A percentile compares a stretch with the other conserved stretches of the same genome.
phyloP scores from a whole-genome alignment of 805 yeast genomes.

The Ogataea paradorogensis region DNA sequence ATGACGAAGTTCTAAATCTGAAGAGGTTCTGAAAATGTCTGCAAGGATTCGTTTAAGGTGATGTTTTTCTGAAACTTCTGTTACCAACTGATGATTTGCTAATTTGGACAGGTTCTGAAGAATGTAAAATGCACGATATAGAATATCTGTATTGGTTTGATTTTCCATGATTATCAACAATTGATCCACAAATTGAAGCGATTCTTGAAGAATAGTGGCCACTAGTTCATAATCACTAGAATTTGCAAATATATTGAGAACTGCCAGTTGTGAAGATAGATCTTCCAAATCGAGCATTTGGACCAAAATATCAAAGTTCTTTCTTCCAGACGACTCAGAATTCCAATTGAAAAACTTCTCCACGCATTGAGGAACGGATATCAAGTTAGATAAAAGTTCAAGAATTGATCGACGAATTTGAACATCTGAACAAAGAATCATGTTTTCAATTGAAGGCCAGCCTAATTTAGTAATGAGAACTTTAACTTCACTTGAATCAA shows the following conservation, averaged over 20 bases:
- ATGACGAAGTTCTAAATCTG: constrained; percentile 12
- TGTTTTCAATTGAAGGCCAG: constrained; percentile 36
- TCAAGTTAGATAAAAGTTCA: constrained; percentile 48
- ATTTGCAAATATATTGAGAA: constrained; percentile 33
- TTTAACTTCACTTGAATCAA: constrained; percentile 33
- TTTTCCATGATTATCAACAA: constrained; percentile 19
- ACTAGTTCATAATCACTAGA: constrained; percentile 29
- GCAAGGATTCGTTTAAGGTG: constrained; percentile 5
- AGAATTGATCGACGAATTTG: constrained; percentile 45
- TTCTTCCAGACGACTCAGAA: constrained; percentile 30
- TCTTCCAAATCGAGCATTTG: constrained; percentile 40
- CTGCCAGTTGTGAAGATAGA: constrained; percentile 36
- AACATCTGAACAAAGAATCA: constrained; percentile 35
- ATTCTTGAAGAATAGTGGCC: constrained; percentile 15
- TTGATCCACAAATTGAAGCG: constrained; percentile 21
- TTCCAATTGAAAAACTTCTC: constrained; percentile 59
- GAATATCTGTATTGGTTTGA: constrained; percentile 19
- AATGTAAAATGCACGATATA: constrained; percentile 25
- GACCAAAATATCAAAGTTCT: constrained; percentile 41
- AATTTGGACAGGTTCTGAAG: constrained; percentile 16
- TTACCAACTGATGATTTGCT: constrained; percentile 1
- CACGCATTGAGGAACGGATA: constrained; percentile 36
- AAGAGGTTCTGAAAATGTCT: constrained; percentile 1
- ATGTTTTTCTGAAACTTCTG: constrained; percentile 2
- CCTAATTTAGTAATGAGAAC: constrained; percentile 34